Base-by-base conservation (phyloP, 1,284 basidiomycete genomes). In the Malassezia furfur region DNA sequence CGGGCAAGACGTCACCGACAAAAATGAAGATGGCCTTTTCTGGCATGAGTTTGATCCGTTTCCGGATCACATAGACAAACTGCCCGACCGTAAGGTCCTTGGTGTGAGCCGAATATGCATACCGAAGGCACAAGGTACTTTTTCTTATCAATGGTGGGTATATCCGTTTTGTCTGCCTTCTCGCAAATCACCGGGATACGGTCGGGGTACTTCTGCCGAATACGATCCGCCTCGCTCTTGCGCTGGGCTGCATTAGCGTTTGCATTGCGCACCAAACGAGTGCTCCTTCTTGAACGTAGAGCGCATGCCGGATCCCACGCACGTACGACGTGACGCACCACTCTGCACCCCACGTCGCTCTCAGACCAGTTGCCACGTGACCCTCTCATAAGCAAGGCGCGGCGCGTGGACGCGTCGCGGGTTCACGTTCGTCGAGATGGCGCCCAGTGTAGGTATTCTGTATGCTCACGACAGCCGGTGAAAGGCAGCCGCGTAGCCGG, bases 241-340 rank as follows among this genome's bases (percentile, higher is more conserved):
- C 91, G 88, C 80, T 96, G 96, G 83, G 96, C 91, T 93, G 76
- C 25, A 45, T 31, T n/a, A 28, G 21, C 21, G 15, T 7, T 6
- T 28, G 2, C 19, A 32, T 7, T 35, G 80, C 84, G 62, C 68
- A 94, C 91, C 91, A 75, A 96, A 98, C 57, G 91, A 88, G 78
- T 98, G 94, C 80, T 98, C 94, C 78, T 96, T 93, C 84, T 98
- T 98, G 82, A 98, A 98, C 81, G 96, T 94, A 76, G 91, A 93
- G 76, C 91, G 84, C 85, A 96, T 94, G 75, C 2, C 10, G 35
- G 10, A 31, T n/a, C 31, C 10, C 31, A 22, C 43, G 32, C 1
- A 28, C 25, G 25, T 28, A 3, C 25, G 32, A 14, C 32, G 32
- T 34, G 32, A 14, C 32, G 32, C 32, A 28, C 7, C 7, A 7